Evolutionary conservation across 768 basidiomycete genomes (phyloP).

Genomic region (Lactifluus subvellereus): DNA sequence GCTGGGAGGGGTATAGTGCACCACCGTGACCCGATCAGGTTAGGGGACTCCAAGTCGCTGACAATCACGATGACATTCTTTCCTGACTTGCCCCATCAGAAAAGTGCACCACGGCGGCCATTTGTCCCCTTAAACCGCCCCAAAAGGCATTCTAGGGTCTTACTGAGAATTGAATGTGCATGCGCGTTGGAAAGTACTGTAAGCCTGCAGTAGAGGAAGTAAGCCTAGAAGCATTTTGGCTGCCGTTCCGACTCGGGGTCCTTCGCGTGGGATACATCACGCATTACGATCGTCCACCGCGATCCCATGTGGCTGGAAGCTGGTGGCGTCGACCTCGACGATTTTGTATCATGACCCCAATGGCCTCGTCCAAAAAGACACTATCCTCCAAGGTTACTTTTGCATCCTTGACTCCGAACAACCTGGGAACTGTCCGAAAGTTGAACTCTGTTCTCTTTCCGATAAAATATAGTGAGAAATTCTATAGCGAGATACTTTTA

Average conservation of each 20-base stretch:
- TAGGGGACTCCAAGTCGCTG: constrained; percentile 6
- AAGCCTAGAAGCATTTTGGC: not conserved
- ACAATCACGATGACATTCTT: constrained; percentile 6
- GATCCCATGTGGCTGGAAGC: constrained; percentile 4
- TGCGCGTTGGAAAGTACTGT: not conserved
- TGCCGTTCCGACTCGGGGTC: not conserved
- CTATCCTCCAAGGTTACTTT: constrained; percentile 52
- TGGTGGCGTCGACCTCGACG: constrained; percentile 16
- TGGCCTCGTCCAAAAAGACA: constrained; percentile 30
- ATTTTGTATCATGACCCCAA: constrained; percentile 28
- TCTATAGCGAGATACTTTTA: constrained; percentile 73
- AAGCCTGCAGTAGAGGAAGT: not conserved
- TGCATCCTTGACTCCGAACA: constrained; percentile 71
- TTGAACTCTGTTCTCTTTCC: constrained; percentile 79
- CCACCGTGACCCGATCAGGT: not conserved
- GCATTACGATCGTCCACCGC: not conserved
- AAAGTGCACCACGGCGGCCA: constrained; percentile 1
- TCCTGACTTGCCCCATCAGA: constrained; percentile 18
- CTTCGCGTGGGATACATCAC: too few relatives aligned
- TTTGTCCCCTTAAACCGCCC: constrained; percentile 27
- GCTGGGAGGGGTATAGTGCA: constrained; percentile 15
- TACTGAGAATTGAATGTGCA: not conserved
- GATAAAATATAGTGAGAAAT: constrained; percentile 82
- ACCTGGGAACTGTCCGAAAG: constrained; percentile 65
- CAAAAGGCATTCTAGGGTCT: not conserved